These are phyloP conservation scores for Sporobolus alterniflorus DNA, from an alignment of 202 grass and related monocot species.

Conservation along the genomic window DNA sequence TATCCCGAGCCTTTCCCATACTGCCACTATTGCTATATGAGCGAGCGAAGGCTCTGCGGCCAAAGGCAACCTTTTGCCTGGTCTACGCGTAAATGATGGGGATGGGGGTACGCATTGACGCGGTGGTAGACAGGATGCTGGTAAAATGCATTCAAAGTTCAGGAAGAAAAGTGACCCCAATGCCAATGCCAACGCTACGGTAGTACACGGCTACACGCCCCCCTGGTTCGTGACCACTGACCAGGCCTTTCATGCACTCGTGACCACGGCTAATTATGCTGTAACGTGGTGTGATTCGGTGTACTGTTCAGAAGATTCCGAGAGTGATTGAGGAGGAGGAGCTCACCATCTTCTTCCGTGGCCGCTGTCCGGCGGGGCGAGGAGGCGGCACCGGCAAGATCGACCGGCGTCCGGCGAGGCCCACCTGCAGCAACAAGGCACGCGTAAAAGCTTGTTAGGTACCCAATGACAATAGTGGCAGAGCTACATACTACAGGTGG, in stretches of 20 bases:
- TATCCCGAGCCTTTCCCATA: conserved; percentile 34
- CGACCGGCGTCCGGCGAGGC: conserved; percentile 11
- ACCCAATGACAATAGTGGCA: neutral
- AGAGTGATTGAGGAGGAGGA: neutral
- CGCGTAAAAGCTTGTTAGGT: neutral
- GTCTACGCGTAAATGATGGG: neutral
- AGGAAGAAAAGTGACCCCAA: neutral
- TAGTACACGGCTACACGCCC: too few species aligned
- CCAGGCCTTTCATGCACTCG: neutral
- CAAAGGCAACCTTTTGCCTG: conserved; percentile 11
- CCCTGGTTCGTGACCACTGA: too few species aligned
- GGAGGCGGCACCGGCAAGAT: conserved; percentile 42
- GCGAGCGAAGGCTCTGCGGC: neutral
- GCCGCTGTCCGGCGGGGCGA: conserved; percentile 40
- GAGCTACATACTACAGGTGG: conserved; percentile 6
- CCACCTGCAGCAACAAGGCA: conserved; percentile 10
- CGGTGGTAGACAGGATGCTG: neutral
- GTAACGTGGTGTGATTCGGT: neutral
- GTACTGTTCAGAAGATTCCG: neutral
- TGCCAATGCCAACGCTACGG: neutral
- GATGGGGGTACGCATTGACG: conserved; percentile 2
- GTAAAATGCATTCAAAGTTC: conserved; percentile 29
- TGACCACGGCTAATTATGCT: neutral
- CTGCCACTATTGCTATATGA: neutral
- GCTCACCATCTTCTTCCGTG: conserved; percentile 61